Evolutionary conservation across 495 filamentous ascomycete species (phyloP).

Genomic region (Penicillium tannophilum): DNA sequence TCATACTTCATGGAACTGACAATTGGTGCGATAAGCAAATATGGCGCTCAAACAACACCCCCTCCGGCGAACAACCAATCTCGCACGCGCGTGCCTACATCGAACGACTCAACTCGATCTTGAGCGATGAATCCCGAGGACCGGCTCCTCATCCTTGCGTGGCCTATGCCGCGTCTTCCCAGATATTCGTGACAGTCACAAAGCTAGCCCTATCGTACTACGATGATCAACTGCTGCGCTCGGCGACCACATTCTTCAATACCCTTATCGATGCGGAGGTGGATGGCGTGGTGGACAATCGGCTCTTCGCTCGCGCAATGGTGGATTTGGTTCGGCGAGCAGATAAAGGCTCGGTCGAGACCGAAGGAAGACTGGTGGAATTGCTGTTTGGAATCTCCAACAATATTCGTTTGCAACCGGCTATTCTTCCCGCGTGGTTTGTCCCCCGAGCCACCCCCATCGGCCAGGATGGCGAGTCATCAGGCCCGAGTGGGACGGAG

Average conservation of each 20-base stretch:
- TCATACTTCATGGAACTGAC: conserved; percentile 14
- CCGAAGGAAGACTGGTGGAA: conserved; percentile 84
- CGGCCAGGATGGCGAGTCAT: conserved; percentile 42
- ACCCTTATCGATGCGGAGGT: conserved; percentile 94
- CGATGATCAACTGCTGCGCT: conserved; percentile 76
- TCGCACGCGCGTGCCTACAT: conserved; percentile 57
- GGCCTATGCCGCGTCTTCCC: conserved; percentile 75
- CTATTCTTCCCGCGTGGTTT: conserved; percentile 89
- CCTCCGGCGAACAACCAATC: conserved; percentile 51
- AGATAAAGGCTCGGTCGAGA: conserved; percentile 66
- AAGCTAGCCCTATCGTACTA: conserved; percentile 80
- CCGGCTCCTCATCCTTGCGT: conserved; percentile 88
- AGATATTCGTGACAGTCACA: conserved; percentile 83
- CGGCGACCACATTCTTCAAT: conserved; percentile 81
- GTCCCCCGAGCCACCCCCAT: conserved; percentile 38
- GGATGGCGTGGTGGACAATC: conserved; percentile 85
- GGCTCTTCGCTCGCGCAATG: conserved; percentile 78
- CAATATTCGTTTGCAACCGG: conserved; percentile 87
- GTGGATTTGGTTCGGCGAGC: conserved; percentile 70
- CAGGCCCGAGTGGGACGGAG: conserved; percentile 54
- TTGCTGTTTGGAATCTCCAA: conserved; percentile 91
- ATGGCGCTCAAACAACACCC: conserved; percentile 68
- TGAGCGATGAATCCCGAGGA: conserved; percentile 86
- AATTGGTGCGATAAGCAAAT: conserved; percentile 59
- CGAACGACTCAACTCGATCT: conserved; percentile 71